Evolutionary conservation across 2,329 filamentous ascomycete genomes (phyloP), one percentile per base, ranked within the genome.

Genomic region (Torrubiellomyces zombiae): DNA sequence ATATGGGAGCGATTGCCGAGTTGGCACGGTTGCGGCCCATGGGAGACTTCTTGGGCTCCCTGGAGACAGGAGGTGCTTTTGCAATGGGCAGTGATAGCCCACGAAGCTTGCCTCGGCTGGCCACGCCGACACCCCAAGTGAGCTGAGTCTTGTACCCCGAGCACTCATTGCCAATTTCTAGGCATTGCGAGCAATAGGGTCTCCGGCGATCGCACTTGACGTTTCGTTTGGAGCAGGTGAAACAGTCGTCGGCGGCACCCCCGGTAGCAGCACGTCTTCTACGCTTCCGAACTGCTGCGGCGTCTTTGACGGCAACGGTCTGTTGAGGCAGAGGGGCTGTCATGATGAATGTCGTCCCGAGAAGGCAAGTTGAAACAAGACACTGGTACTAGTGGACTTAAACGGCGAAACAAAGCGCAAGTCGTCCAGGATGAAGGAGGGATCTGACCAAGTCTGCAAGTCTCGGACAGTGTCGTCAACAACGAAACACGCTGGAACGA

Each of bases 91-190:
- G 59, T 28, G 85, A 85, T 38, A 94, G 62, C 19, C 86, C 86
- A 33, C 86, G 72, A 34, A 95, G 71, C 60, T 95, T 95, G 45
- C 86, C 86, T 43, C 86, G 75, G 53, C 85, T 94, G 28, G 86
- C 86, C 30, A 95, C 86, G 25, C 86, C 86, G 23, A 94, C 81
- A 20, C 83, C 83, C 86, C 86, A 95, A 23, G 86, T 95, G 52
- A 95, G 63, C 39, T 86, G 85, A 10, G 86, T 95, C 57, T 91
- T 91, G 62, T 95, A 95, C 31, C 86, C 86, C 15, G 81, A 83
- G 56, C 86, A 95, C 45, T 92, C 83, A 48, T 82, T 83, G 36
- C 83, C 85, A 35, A 82, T 66, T 39, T 93, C 81, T 34, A 95
- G 67, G 51, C 86, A 98, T 53, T 83, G 85, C 21, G 83, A 83